A percentile compares a stretch with the other conserved stretches of the same genome.
Conservation (phyloP, 768 basidiomycete species). For the Lyophyllum semitale region DNA sequence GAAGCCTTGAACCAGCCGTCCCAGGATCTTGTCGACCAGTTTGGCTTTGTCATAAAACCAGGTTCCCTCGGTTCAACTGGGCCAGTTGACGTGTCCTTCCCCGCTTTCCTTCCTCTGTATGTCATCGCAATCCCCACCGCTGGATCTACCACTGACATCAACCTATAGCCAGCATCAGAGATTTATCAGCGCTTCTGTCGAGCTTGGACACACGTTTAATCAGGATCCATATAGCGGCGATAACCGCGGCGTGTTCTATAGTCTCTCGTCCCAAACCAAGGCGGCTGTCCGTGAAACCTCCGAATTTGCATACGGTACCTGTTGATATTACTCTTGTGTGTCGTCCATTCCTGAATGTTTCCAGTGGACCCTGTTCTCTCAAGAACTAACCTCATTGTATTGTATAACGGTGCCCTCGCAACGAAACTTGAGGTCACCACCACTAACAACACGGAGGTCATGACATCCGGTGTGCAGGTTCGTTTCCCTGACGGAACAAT, state of each 20-base stretch:
- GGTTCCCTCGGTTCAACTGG: constrained; percentile 25
- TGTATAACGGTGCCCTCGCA: constrained; percentile 24
- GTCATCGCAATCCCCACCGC: background rate
- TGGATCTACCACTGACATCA: background rate
- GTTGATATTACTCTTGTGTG: background rate
- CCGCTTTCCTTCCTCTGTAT: constrained; percentile 29
- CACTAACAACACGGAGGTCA: background rate
- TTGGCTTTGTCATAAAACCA: constrained; percentile 23
- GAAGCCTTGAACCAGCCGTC: constrained; percentile 28
- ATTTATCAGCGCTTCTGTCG: constrained; percentile 29
- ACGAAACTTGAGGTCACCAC: constrained; percentile 19
- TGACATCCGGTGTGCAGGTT: constrained; percentile 24
- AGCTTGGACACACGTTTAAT: constrained; percentile 33
- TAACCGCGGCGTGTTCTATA: constrained; percentile 29
- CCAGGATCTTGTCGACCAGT: constrained; percentile 18
- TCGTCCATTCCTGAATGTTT: background rate
- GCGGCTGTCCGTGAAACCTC: constrained; percentile 26
- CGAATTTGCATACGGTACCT: constrained; percentile 32
- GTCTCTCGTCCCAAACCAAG: constrained; percentile 25
- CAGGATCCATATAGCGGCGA: constrained; percentile 28
- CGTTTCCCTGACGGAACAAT: constrained; percentile 26
- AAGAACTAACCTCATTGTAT: constrained; percentile 23
- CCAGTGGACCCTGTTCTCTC: constrained; percentile 28
- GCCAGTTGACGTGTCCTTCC: constrained; percentile 30
- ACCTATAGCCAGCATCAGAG: constrained; percentile 26